Evolutionary conservation across 2,329 filamentous ascomycete genomes (phyloP), one percentile per base, ranked within the genome.

Genomic region (Xylaria multiplex): DNA sequence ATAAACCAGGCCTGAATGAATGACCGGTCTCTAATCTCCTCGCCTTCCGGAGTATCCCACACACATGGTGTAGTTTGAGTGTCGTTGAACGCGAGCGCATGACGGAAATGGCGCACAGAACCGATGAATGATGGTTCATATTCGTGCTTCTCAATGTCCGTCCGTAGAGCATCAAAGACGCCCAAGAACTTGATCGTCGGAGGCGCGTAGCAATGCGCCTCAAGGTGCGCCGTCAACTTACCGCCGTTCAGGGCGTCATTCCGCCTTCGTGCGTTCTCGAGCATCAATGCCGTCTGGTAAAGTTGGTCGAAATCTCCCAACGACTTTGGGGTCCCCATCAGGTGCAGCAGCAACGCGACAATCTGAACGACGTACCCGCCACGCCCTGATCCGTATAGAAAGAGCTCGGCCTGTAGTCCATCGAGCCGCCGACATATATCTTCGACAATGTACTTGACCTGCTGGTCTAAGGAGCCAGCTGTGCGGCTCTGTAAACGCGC

Each of bases 1-100:
- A 66, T 60, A 32, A 66, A 66, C 64, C 64, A 66, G 7, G 65
- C 65, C 46, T 64, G 60, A 22, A 60, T 57, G 19, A 67, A 67
- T 5, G 60, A 67, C 24, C 56, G 43, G 6, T 19, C 46, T 5
- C n/a, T 6, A 4, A 67, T 14, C 7, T 57, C 56, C 8, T 57
- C 45, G 11, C 48, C 35, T 6, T 3, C 6, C 2, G 65, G 60
- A 4, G 19, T 60, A 11, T 52, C 22, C 49, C 32, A 53, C 7
- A 50, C 1, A 37, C 5, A 57, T 35, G 65, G 56, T 9, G 56
- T 37, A 3, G 56, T 64, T 4, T 60, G 61, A 9, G 50, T 57
- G 30, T 67, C 60, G 24, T 60, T 67, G 27, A 67, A 67, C 19
- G 60, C 65, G 3, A 67, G 60, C 6, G 65, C 65, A n/a, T 67